Conservation (phyloP, 192 early-diverging fungal species). For the Polychytrium aggregatum region DNA sequence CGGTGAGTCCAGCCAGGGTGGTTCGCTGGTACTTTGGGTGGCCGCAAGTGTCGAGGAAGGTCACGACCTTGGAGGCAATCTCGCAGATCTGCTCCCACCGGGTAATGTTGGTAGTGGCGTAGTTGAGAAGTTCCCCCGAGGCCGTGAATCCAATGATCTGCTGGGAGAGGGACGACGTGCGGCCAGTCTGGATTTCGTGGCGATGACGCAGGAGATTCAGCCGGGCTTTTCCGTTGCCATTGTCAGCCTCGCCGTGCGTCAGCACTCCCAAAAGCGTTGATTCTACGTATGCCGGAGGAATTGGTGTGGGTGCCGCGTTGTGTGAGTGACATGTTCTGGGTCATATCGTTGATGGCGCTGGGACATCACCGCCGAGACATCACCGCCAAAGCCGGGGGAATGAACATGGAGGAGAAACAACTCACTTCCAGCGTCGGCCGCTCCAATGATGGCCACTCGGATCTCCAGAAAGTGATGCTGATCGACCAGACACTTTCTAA, state of each 20-base stretch:
- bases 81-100: constrained; percentile 82
- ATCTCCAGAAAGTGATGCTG: constrained; percentile 64
- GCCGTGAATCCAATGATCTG: constrained; percentile 79
- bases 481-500: constrained; percentile 49
- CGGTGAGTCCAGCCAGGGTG: constrained; percentile 75
- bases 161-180: constrained; percentile 77
- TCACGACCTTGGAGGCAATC: constrained; percentile 66
- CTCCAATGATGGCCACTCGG: constrained; percentile 73
- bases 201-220: constrained; percentile 79
- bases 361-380: too few species aligned
- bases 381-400: background rate
- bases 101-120: constrained; percentile 58
- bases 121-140: constrained; percentile 63
- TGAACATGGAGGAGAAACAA: background rate
- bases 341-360: too few species aligned
- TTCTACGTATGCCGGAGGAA: constrained; percentile 19
- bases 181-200: constrained; percentile 83
- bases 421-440: constrained; percentile 52
- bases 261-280: constrained; percentile 78
- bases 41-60: constrained; percentile 83
- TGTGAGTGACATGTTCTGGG: too few species aligned
- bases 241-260: constrained; percentile 71
- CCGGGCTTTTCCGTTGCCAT: constrained; percentile 72
- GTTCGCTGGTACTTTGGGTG: constrained; percentile 80
- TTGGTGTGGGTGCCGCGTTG: too few species aligned